Base-by-base conservation (phyloP, 768 basidiomycete genomes). In the Lactarius tabidus region DNA sequence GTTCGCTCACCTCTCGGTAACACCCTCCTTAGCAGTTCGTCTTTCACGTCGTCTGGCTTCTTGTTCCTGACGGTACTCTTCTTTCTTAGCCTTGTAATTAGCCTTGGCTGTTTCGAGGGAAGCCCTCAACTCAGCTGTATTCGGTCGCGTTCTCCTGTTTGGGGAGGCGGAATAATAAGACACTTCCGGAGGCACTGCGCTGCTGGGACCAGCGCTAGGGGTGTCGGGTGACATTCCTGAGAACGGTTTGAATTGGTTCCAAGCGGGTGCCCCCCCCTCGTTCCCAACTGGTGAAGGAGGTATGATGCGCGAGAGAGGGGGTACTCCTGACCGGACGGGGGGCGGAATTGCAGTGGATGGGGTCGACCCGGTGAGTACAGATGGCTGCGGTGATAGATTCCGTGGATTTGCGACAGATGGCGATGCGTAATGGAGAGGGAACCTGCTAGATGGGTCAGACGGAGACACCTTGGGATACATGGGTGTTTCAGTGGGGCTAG, bases 1-100 rank as follows among this genome's bases (percentile, higher is more conserved):
- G 28, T 38, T 18, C 18, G 54, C 62, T 60, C 23, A 68, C 66
- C 66, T 69, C 29, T 58, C 39, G 23, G 10, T 38, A 9, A 39
- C 45, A 8, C 53, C 35, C 10, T 69, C 58, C 39, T 36, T 57
- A 15, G 18, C 20, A 14, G 39, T 23, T 36, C 18, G 59, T 51
- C 56, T 63, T 60, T 53, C 48, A 38, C 59, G 65, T 17, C 70
- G 72, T 58, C 72, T 81, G 29, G 77, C 76, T 56, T 85, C 83
- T 59, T 84, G 81, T 59, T 86, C 84, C 68, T 76, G 76, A 33
- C 88, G 82, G 70, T 90, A 90, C 28, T 78, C 78, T 70, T 89
- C 88, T 71, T 92, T 92, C 74, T 86, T 83, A 1, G 79, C 79
- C 74, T 84, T 88, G 74, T 92, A 92, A 28, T 76, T 75, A 31